A percentile compares a stretch with the other conserved stretches of the same genome.
These are phyloP conservation scores for Gnomoniopsis sp. DNA, from an alignment of 2,329 filamentous ascomycete species.

Conservation along the genomic window DNA sequence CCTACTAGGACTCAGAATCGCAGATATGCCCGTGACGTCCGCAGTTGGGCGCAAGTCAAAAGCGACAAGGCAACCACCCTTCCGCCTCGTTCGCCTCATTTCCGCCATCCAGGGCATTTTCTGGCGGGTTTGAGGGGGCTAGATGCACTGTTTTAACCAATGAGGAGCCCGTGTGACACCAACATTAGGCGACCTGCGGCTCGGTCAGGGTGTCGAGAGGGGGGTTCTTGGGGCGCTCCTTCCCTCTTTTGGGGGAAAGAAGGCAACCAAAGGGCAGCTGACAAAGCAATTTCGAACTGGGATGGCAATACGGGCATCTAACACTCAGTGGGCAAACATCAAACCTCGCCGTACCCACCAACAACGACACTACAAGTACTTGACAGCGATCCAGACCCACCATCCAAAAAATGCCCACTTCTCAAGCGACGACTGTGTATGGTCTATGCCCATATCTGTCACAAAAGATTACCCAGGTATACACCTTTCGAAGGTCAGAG, in stretches of 20 bases:
- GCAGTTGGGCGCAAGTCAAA: not conserved
- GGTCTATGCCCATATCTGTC: too few relatives aligned
- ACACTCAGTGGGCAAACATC: too few relatives aligned
- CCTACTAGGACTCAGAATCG: not conserved
- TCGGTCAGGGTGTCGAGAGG: not conserved
- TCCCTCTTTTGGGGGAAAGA: not conserved
- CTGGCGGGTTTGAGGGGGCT: slow-evolving; percentile 1
- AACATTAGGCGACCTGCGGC: not conserved
- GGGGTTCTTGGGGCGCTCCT: not conserved
- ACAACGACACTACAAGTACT: too few relatives aligned
- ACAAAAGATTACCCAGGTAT: too few relatives aligned
- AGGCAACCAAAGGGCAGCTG: not conserved
- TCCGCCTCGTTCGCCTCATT: slow-evolving; percentile 13
- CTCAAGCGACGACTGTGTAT: too few relatives aligned
- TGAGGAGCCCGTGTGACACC: not conserved
- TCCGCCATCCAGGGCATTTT: not conserved
- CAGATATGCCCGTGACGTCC: not conserved
- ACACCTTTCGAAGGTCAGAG: too few relatives aligned
- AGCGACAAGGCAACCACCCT: slow-evolving; percentile 10
- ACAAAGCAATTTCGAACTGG: too few relatives aligned
- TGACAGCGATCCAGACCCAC: too few relatives aligned
- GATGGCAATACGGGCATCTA: too few relatives aligned
- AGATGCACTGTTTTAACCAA: slow-evolving; percentile 2
- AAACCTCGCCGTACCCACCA: too few relatives aligned
- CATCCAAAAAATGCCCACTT: too few relatives aligned